Conservation (phyloP, 768 basidiomycete species). For the Lyophyllum semitale region DNA sequence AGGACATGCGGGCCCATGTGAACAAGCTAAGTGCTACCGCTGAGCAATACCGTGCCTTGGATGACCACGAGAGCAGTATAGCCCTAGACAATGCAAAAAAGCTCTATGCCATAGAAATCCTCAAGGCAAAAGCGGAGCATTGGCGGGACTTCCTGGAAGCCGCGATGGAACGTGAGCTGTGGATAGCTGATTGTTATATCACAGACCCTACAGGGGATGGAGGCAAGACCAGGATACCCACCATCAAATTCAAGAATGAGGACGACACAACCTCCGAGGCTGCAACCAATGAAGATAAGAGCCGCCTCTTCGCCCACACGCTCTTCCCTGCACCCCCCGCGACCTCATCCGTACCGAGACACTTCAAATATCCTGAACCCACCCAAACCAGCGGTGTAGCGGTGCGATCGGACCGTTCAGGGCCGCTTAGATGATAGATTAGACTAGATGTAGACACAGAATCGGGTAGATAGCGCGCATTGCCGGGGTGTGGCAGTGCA, state of each 20-base stretch:
- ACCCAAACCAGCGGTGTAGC: not conserved
- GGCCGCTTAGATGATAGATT: no score
- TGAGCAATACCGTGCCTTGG: not conserved
- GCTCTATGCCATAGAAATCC: not conserved
- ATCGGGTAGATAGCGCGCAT: no score
- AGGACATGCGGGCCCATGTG: not conserved
- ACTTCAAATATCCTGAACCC: not conserved
- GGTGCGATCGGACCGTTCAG: no score
- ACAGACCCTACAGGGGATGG: slow-evolving; percentile 7
- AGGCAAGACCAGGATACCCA: slow-evolving; percentile 3
- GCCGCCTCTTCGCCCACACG: not conserved
- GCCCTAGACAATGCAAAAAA: not conserved
- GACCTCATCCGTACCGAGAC: not conserved
- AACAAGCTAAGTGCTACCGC: not conserved
- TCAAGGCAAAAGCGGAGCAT: slow-evolving; percentile 14
- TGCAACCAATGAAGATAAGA: not conserved
- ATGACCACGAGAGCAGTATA: not conserved
- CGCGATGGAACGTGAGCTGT: not conserved
- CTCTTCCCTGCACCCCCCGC: not conserved
- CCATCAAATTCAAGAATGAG: not conserved
- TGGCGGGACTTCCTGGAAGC: slow-evolving; percentile 16
- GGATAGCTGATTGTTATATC: slow-evolving; percentile 14
- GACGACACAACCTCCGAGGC: not conserved
- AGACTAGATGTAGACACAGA: no score
- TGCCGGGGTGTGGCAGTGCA: no score